A percentile compares a stretch with the other conserved stretches of the same genome.
These are phyloP conservation scores for Kondoa subrosea DNA, from an alignment of 768 basidiomycete species.

Conservation along the genomic window DNA sequence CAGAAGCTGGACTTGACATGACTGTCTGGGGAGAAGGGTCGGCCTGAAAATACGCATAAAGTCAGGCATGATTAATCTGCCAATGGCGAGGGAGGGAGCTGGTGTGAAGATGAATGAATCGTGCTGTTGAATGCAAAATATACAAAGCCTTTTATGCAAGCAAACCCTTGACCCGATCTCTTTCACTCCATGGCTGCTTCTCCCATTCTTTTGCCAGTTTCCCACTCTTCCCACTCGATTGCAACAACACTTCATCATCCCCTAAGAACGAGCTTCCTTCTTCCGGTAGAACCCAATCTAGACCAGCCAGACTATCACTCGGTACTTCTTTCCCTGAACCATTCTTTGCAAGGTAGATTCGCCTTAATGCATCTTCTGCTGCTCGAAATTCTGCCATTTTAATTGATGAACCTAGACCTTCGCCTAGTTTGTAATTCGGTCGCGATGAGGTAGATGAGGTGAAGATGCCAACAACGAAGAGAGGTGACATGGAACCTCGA, in stretches of 20 bases:
- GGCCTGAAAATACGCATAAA: too few relatives aligned
- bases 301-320: neutral
- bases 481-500: constrained; percentile 69
- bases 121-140: too few relatives aligned
- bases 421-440: constrained; percentile 50
- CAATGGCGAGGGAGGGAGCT: too few relatives aligned
- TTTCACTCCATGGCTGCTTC: neutral
- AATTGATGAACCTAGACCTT: constrained; percentile 81
- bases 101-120: too few relatives aligned
- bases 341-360: constrained; percentile 50
- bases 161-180: neutral
- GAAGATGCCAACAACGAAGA: constrained; percentile 91
- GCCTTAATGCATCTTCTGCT: constrained; percentile 65
- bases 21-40: too few relatives aligned
- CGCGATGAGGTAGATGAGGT: constrained; percentile 43
- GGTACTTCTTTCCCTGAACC: neutral
- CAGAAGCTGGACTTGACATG: too few relatives aligned
- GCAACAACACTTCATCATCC: neutral
- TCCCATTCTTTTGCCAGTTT: neutral
- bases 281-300: neutral
- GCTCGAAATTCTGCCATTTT: constrained; percentile 91
- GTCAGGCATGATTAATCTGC: too few relatives aligned
- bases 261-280: neutral
- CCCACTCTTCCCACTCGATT: neutral
- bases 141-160: neutral